Base-by-base conservation (phyloP, 192 early-diverging fungal genomes). In the Backusella luteola region DNA sequence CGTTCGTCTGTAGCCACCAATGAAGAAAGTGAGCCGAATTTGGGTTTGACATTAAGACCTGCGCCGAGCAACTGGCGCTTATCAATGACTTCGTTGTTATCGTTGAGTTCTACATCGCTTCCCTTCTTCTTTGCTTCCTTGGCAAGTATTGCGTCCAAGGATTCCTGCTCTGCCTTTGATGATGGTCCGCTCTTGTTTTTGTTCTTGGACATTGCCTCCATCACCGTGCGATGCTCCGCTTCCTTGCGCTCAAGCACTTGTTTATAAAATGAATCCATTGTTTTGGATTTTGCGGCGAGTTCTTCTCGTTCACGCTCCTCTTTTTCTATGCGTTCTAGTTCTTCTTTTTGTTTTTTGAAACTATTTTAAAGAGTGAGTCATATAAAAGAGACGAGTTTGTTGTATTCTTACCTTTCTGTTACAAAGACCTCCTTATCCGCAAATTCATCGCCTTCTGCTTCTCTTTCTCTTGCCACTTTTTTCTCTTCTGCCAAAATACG, bases 401-500 rank as follows among this genome's bases (percentile, higher is more conserved):
- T 42, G 2, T 38, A 26, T 66, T 49, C 34, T 70, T 92, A 95
- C 19, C 91, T 88, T 17, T 86, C 86, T n/a, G 94, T 95, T 52
- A 94, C 89, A 77, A 95, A 95, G 73, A 85, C 86, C 74, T 95
- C 94, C 84, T 91, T 93, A 82, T 93, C 91, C 23, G 85, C 90
- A 83, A 91, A 93, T 79, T 88, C 80, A 8, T 91, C 92, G 7
- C 90, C 90, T 79, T 95, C 93, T 32, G 78, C 83, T 53, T 91
- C 91, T 32, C 92, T 85, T 74, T 95, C 94, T 14, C 88, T 82
- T 63, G 92, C 88, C 4, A 93, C 81, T 73, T 89, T 93, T 63
- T 87, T 85, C 44, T 93, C 89, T 63, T 93, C 87, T 56, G 88
- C 90, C 15, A 87, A 84, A 71, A 93, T 83, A 34, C 89, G 88